Conservation (phyloP, 148 eudicot species). For the Cornus controversa region DNA sequence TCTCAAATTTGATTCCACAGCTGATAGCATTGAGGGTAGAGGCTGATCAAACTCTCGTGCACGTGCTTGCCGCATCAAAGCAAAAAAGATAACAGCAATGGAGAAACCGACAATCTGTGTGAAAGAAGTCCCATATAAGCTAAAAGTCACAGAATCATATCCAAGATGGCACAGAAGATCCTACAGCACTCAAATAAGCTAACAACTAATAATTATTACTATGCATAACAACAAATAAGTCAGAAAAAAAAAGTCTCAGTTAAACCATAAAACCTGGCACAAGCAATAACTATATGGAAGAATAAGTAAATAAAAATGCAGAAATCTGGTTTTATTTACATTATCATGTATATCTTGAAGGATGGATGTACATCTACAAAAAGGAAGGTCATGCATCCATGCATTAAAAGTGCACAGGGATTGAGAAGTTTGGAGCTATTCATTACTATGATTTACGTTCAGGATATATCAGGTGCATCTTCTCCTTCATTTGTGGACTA, state of each 20-base stretch:
- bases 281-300: neutral
- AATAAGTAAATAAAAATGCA: too few relatives aligned
- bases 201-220: neutral
- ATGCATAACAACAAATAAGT: too few relatives aligned
- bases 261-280: neutral
- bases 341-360: too few relatives aligned
- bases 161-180: neutral
- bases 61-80: slow-evolving; percentile 84
- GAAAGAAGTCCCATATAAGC: slow-evolving; percentile 11
- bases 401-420: too few relatives aligned
- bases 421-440: too few relatives aligned
- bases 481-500: neutral
- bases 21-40: slow-evolving; percentile 79
- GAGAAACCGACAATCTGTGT: slow-evolving; percentile 78
- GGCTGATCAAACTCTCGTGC: slow-evolving; percentile 89
- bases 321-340: too few relatives aligned
- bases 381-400: too few relatives aligned
- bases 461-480: neutral
- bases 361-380: too few relatives aligned
- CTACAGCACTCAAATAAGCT: neutral
- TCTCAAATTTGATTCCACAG: slow-evolving; percentile 82
- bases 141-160: neutral
- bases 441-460: neutral
- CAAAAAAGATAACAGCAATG: slow-evolving; percentile 72
- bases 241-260: neutral